These are phyloP conservation scores for Scedosporium aurantiacum DNA, from an alignment of 2,329 filamentous ascomycete species.

Conservation along the genomic window DNA sequence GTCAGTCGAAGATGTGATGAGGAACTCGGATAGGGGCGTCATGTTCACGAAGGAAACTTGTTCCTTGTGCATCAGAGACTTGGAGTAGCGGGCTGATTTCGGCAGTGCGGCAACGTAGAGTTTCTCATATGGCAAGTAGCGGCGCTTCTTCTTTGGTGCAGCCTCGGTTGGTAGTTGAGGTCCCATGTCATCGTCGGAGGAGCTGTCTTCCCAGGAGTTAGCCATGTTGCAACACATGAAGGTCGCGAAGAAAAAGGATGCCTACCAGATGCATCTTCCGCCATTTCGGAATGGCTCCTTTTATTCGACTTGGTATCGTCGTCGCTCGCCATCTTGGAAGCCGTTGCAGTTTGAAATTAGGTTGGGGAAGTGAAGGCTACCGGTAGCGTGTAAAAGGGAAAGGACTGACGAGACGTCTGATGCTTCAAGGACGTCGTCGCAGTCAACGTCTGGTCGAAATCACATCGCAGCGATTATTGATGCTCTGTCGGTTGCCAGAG, in stretches of 20 bases:
- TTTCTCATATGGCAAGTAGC: conserved; percentile 87
- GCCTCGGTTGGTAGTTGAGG: conserved; percentile 74
- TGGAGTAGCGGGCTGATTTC: conserved; percentile 71
- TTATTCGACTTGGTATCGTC: conserved; percentile 22
- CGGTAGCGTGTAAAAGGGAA: too few species aligned
- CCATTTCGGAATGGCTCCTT: conserved; percentile 3
- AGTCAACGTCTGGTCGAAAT: too few species aligned
- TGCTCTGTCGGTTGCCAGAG: too few species aligned
- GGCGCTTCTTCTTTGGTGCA: conserved; percentile 78
- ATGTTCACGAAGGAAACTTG: conserved; percentile 80
- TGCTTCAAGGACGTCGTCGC: too few species aligned
- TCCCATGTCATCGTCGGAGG: conserved; percentile 83
- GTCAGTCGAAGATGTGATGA: conserved; percentile 87
- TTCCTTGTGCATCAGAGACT: conserved; percentile 97
- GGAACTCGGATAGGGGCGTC: conserved; percentile 84
- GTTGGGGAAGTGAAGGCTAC: neutral
- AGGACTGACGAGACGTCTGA: too few species aligned
- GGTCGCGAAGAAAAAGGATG: neutral
- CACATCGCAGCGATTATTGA: too few species aligned
- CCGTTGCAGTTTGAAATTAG: neutral
- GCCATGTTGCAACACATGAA: neutral
- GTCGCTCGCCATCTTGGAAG: conserved; percentile 11
- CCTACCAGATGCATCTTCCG: conserved; percentile 3
- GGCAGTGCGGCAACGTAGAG: conserved; percentile 88
- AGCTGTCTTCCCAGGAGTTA: conserved; percentile 24